Evolutionary conservation across 129 eudicot genomes (phyloP), one percentile per base, ranked within the genome.

Genomic region (Mikania micrantha): DNA sequence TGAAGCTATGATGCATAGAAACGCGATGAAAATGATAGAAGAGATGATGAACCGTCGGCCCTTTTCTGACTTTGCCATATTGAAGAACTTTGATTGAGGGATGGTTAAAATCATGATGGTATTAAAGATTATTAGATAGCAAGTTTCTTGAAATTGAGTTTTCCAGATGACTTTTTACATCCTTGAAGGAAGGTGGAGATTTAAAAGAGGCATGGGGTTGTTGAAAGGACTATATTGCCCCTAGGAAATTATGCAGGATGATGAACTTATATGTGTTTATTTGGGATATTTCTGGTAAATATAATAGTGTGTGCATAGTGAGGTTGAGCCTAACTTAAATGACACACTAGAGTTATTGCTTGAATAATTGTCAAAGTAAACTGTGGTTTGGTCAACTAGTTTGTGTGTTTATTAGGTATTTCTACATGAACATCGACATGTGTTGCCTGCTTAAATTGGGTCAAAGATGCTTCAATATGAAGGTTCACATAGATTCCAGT

Each of bases 1-100:
- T 1, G 87, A 93, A 59, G 98, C 96, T 52, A 86, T 69, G 5
- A 80, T 44, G 75, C 92, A 93, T 7, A 88, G 87, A 81, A 93
- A 83, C 11, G 76, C 52, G 24, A 88, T 80, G 92, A 84, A 86
- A 66, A 84, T 34, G 83, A 93, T 73, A 5, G 87, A 93, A 0
- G 90, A 78, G 17, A 89, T 15, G 62, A 86, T 77, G 81, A 89
- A 93, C 40, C 85, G 62, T 22, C 75, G 67, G 53, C 91, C 79
- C 24, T 68, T 70, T 27, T 74, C 73, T 16, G 65, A 71, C 73
- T 75, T 75, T n/a, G 75, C 69, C 83, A 80, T 84, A 49, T 71
- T 64, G 74, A 78, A 74, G 9, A n/a, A 71, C 27, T 25, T 71
- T 11, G 54, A 42, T 53, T 28, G 39, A n/a, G 49, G 61, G 58